Percentiles rank a stretch among this genome's conserved stretches.
Conservation (phyloP, 345 rosid genomes). For the Eucalyptus cloeziana region DNA sequence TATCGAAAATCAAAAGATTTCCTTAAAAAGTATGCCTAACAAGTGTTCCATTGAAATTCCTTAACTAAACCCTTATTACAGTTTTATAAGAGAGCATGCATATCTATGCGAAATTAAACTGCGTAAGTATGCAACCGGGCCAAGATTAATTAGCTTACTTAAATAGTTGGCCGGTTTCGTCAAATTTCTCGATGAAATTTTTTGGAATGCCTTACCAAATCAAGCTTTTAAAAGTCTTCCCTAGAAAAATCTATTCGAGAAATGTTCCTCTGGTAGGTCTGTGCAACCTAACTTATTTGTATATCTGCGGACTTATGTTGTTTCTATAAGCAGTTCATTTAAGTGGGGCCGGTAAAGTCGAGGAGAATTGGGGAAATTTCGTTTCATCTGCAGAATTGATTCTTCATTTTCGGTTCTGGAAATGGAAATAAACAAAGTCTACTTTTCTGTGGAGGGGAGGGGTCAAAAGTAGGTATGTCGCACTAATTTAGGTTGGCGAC, state of each 20-base stretch:
- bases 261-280: background rate
- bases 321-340: background rate
- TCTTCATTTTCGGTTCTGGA: background rate
- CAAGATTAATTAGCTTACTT: background rate
- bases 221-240: background rate
- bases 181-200: background rate
- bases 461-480: background rate
- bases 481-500: background rate
- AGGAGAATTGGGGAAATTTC: background rate
- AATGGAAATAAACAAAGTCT: background rate
- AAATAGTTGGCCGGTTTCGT: background rate
- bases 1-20: background rate
- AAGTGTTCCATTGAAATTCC: background rate
- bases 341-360: background rate
- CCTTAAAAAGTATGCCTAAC: background rate
- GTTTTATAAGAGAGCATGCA: background rate
- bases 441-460: background rate
- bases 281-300: background rate
- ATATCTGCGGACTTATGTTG: background rate
- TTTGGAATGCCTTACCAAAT: background rate
- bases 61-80: background rate
- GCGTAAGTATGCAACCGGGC: background rate
- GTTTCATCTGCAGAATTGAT: background rate
- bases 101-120: background rate
- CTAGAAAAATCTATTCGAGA: background rate